Percentiles rank a stretch among this genome's conserved stretches.
Conservation (phyloP, 768 basidiomycete species). For the Tylopilus intermedius region DNA sequence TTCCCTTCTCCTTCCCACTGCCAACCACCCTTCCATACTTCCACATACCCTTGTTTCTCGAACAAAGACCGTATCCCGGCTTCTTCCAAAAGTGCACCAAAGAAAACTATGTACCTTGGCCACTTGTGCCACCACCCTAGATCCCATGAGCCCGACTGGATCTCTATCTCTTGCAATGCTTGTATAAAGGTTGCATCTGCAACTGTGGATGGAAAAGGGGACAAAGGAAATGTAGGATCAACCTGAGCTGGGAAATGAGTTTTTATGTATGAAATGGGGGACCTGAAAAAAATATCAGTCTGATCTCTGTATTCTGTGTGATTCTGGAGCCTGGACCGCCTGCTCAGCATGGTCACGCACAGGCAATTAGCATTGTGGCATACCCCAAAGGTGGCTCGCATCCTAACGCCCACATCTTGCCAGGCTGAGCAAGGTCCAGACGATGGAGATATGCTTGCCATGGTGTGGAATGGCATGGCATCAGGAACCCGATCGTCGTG, state of each 20-base stretch:
- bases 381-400: constrained; percentile 92
- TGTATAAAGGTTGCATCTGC: constrained; percentile 37
- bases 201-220: constrained; percentile 47
- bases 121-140: constrained; percentile 63
- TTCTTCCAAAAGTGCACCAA: constrained; percentile 67
- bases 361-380: constrained; percentile 24
- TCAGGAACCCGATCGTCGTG: constrained; percentile 69
- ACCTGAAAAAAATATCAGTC: constrained; percentile 72
- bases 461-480: constrained; percentile 97
- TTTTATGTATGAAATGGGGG: constrained; percentile 62
- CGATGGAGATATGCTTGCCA: constrained; percentile 86
- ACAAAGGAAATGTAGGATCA: constrained; percentile 59
- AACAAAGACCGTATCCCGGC: constrained; percentile 47
- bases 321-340: constrained; percentile 38
- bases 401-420: constrained; percentile 74
- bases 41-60: constrained; percentile 51
- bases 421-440: constrained; percentile 48
- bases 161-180: constrained; percentile 28
- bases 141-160: constrained; percentile 15
- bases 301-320: constrained; percentile 67
- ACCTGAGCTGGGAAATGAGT: constrained; percentile 64
- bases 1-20: constrained; percentile 66
- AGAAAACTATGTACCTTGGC: constrained; percentile 80
- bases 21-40: constrained; percentile 63
- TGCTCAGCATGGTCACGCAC: constrained; percentile 6